Percentiles rank a stretch among this genome's conserved stretches.
phyloP scores from a whole-genome alignment of 2,329 filamentous ascomycete species.

The Hymenoscyphus occultus region DNA sequence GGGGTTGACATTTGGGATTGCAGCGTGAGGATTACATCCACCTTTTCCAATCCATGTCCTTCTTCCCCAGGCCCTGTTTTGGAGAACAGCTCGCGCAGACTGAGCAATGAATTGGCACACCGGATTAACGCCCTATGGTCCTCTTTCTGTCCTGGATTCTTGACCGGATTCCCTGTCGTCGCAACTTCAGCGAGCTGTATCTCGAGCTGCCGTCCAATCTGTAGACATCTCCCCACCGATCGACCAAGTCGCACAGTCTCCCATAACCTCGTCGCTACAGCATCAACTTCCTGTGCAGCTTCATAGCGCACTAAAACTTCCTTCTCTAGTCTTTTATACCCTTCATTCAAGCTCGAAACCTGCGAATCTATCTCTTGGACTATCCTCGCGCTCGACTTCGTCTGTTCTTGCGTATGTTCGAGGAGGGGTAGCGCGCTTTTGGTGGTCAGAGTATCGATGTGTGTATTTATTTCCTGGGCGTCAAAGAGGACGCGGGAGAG shows the following conservation, averaged over 20 bases:
- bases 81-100: slow-evolving; percentile 69
- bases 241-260: slow-evolving; percentile 75
- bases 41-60: slow-evolving; percentile 69
- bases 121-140: slow-evolving; percentile 79
- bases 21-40: slow-evolving; percentile 70
- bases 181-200: slow-evolving; percentile 72
- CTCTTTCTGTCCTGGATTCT: slow-evolving; percentile 45
- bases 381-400: slow-evolving; percentile 68
- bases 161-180: slow-evolving; percentile 36
- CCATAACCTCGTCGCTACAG: slow-evolving; percentile 75
- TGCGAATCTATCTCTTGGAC: slow-evolving; percentile 76
- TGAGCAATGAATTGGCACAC: slow-evolving; percentile 75
- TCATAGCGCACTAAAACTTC: slow-evolving; percentile 85
- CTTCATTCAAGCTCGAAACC: slow-evolving; percentile 75
- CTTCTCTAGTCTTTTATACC: slow-evolving; percentile 79
- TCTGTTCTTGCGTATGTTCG: slow-evolving; percentile 71
- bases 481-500: slow-evolving; percentile 93
- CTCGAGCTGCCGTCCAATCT: slow-evolving; percentile 81
- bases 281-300: slow-evolving; percentile 76
- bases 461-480: slow-evolving; percentile 92
- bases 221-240: slow-evolving; percentile 73
- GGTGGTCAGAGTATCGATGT: slow-evolving; percentile 87
- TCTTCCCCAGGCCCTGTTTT: slow-evolving; percentile 68
- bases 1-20: slow-evolving; percentile 67
- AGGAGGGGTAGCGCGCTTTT: slow-evolving; percentile 79